Conservation (phyloP, 2,329 filamentous ascomycete species). For the Aureobasidium sp. region DNA sequence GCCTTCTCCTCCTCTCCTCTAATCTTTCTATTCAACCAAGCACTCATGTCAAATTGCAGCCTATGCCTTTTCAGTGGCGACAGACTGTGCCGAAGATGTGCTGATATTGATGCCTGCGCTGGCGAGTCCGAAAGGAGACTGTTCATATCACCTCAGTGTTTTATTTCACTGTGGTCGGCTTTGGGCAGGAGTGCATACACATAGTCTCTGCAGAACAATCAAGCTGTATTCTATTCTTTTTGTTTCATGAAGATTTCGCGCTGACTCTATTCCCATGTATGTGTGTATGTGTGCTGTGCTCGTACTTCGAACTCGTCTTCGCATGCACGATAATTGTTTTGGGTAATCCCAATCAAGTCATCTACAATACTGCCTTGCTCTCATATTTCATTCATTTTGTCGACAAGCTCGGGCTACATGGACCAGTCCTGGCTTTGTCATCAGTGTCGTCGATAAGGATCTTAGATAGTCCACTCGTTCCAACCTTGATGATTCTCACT, state of each 20-base stretch:
- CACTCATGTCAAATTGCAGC: slow-evolving; percentile 99
- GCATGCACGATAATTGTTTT: background rate
- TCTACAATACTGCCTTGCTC: background rate
- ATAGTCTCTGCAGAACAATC: background rate
- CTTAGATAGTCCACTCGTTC: too few relatives aligned
- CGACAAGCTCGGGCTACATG: too few relatives aligned
- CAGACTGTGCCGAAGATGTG: slow-evolving; percentile 94
- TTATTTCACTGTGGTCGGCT: slow-evolving; percentile 5
- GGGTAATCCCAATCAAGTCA: background rate
- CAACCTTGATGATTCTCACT: too few relatives aligned
- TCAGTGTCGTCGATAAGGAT: too few relatives aligned
- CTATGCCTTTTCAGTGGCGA: slow-evolving; percentile 68
- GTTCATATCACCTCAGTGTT: slow-evolving; percentile 6
- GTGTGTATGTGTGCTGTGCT: background rate
- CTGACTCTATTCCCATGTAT: background rate
- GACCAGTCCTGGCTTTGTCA: too few relatives aligned
- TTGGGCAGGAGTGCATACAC: slow-evolving; percentile 19
- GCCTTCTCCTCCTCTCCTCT: background rate
- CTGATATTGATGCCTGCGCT: slow-evolving; percentile 53
- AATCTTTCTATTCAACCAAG: slow-evolving; percentile 34
- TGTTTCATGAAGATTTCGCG: background rate
- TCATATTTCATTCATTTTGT: background rate
- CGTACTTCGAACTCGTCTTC: background rate
- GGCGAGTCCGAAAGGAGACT: slow-evolving; percentile 20
- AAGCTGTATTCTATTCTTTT: background rate